Percentiles rank a stretch among this genome's conserved stretches.
phyloP scores from a whole-genome alignment of 306 rosid genomes.

The Lathyrus oleraceus region DNA sequence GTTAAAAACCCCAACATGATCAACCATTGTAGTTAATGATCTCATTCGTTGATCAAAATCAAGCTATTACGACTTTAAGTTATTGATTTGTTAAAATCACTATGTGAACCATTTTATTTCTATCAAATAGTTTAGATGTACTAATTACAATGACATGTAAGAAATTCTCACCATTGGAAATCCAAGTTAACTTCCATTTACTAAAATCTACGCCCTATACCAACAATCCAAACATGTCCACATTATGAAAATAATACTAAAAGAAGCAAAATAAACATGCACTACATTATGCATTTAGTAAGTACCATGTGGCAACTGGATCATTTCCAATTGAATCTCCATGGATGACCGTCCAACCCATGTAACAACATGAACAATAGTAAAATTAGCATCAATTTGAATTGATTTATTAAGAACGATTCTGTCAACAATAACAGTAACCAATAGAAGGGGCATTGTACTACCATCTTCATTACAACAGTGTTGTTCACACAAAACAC shows the following conservation, averaged over 20 bases:
- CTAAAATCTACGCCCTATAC: background rate
- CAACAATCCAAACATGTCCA: background rate
- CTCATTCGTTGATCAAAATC: background rate
- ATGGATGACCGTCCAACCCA: conserved; percentile 87
- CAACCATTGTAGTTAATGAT: background rate
- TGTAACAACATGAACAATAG: conserved; percentile 70
- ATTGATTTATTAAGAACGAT: conserved; percentile 72
- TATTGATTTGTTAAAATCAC: background rate
- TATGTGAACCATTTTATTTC: background rate
- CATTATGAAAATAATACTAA: background rate
- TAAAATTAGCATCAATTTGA: conserved; percentile 54
- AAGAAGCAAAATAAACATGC: conserved; percentile 2
- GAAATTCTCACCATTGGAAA: background rate
- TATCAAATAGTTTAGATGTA: background rate
- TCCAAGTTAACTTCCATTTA: background rate
- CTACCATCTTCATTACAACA: conserved; percentile 67
- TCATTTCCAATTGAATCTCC: conserved; percentile 76
- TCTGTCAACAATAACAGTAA: conserved; percentile 82
- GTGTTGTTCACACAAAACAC: conserved; percentile 48
- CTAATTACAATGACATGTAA: background rate
- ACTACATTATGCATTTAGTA: too few species aligned
- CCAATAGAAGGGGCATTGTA: conserved; percentile 62
- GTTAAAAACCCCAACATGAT: too few species aligned
- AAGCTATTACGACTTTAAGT: background rate
- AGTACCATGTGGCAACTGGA: conserved; percentile 54